Evolutionary conservation across 2,329 filamentous ascomycete species (phyloP), one percentile per base, ranked within the genome.

Genomic region (Penicillium griseofulvum): DNA sequence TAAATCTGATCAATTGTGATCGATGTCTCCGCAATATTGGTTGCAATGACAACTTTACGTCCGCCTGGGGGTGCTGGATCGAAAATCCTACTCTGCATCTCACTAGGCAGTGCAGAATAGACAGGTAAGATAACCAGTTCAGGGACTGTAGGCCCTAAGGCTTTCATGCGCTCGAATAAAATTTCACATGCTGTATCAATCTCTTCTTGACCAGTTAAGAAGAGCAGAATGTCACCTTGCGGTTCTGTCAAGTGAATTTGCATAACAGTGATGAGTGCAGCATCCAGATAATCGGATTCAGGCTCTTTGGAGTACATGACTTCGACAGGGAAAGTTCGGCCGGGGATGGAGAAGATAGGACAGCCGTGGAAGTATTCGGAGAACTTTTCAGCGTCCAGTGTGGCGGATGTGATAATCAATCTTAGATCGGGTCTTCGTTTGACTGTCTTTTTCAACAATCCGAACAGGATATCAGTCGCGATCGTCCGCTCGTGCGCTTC

Each of bases 1-100:
- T 93, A 97, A 62, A 99, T 96, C 46, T 93, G 89, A 70, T 99
- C 94, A 61, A 99, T 97, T 0, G 94, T 99, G 68, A 99, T 94
- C 52, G 91, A 96, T 0, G 94, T 99, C 71, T 99, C 94, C 0
- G 94, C 94, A 68, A 99, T 99, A 66, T 99, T 99, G 34, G 94
- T 99, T 2, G 94, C 94, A 69, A 99, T 96, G 56, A 99, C 91
- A 1, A 97, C 91, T 74, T 99, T 99, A 53, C 94, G 84, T 51
- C 84, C 86, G 16, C 93, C 93, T 0, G 87, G 81, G 0, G 93
- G 91, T 0, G 94, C 90, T 2, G 93, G 92, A 29, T 99, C 94
- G 69, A 99, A 99, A 59, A 99, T 97, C 54, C 85, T 85, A 65
- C 88, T 94, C 69, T 97, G 93, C 80, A 96, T 92, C 72, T 99